Percentiles rank a stretch among this genome's conserved stretches.
Conservation (phyloP, 2,329 filamentous ascomycete species). For the Akanthomyces muscarius region DNA sequence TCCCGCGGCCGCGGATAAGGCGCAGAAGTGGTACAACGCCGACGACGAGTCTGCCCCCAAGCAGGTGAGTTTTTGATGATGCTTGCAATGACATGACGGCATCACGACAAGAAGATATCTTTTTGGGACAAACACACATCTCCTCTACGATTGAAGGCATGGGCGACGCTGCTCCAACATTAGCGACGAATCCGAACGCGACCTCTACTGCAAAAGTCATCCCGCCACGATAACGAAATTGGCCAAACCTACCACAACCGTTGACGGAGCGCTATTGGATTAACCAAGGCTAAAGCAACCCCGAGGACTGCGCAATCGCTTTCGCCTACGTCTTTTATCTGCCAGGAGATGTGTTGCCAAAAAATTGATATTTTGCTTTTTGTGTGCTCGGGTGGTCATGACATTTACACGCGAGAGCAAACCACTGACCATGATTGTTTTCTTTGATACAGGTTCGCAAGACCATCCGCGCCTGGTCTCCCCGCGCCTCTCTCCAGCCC, state of each 20-base stretch:
- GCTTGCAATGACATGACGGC: slow-evolving; percentile 19
- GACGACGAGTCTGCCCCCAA: slow-evolving; percentile 84
- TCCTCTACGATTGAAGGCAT: slow-evolving; percentile 1
- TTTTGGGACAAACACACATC: not conserved
- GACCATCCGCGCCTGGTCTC: slow-evolving; percentile 79
- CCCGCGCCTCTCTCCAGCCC: slow-evolving; percentile 84
- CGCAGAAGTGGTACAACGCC: slow-evolving; percentile 98
- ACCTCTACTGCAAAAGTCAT: not conserved
- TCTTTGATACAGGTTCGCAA: slow-evolving; percentile 73
- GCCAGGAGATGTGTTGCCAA: slow-evolving; percentile 5
- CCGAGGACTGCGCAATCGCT: slow-evolving; percentile 1
- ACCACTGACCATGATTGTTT: slow-evolving; percentile 20
- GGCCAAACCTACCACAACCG: not conserved
- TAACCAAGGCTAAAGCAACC: not conserved
- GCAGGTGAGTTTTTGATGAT: slow-evolving; percentile 70
- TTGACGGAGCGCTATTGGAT: not conserved
- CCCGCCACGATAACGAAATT: not conserved
- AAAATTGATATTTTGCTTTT: slow-evolving; percentile 15
- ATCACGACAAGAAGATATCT: slow-evolving; percentile 3
- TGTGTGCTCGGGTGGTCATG: slow-evolving; percentile 8
- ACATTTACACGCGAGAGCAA: not conserved
- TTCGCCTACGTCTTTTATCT: not conserved
- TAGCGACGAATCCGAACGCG: slow-evolving; percentile 11
- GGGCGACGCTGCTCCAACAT: slow-evolving; percentile 6
- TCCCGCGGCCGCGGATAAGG: slow-evolving; percentile 83